Evolutionary conservation across 805 yeast genomes (phyloP).

Genomic region (Teunomyces aglyptinius): DNA sequence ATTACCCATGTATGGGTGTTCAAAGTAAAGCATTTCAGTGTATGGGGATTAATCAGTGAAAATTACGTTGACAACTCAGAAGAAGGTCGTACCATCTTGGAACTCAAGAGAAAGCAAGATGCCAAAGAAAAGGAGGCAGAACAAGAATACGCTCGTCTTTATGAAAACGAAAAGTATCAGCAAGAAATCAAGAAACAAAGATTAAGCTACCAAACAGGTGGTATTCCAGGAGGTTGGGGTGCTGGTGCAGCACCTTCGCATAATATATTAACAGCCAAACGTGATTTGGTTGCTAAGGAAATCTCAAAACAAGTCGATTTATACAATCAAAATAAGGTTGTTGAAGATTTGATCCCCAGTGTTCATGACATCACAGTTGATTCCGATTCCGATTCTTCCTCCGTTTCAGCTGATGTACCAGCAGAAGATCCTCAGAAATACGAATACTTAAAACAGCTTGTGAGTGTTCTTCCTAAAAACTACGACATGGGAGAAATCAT

Average conservation of each 20-base stretch:
- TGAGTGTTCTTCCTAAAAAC: constrained; percentile 31
- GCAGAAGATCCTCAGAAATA: constrained; percentile 8
- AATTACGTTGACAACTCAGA: constrained; percentile 33
- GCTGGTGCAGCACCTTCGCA: constrained; percentile 13
- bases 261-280: constrained; percentile 27
- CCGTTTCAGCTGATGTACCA: constrained; percentile 8
- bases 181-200: constrained; percentile 37
- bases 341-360: constrained; percentile 22
- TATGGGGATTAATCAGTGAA: constrained; percentile 85
- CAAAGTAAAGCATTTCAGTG: constrained; percentile 85
- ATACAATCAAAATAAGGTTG: constrained; percentile 20
- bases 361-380: constrained; percentile 34
- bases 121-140: constrained; percentile 40
- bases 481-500: constrained; percentile 39
- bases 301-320: constrained; percentile 24
- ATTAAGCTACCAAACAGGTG: constrained; percentile 25
- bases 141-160: constrained; percentile 30
- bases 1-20: constrained; percentile 74
- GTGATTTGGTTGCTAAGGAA: constrained; percentile 29
- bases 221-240: constrained; percentile 40
- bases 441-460: constrained; percentile 32
- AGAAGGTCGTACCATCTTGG: constrained; percentile 30
- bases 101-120: constrained; percentile 33
- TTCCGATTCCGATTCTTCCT: constrained; percentile 14
- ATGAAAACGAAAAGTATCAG: constrained; percentile 27